Base-by-base conservation (phyloP, 2,329 filamentous ascomycete species). In the Talaromyces marneffei region DNA sequence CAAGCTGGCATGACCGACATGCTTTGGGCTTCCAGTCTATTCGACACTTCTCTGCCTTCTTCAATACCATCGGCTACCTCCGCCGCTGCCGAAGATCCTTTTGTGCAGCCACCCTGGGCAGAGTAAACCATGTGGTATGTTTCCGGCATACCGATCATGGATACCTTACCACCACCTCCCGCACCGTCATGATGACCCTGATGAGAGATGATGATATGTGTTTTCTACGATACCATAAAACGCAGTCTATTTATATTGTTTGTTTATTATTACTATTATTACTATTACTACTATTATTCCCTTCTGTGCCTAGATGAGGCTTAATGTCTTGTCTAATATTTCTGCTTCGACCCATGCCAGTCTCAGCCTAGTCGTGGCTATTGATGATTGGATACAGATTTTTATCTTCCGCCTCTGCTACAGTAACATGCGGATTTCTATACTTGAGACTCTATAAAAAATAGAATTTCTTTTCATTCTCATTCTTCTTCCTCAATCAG, bases 131-230 rank as follows among this genome's bases (percentile, higher is more conserved):
- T 42, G 50, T 57, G n/a, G 46, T 35, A 20, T 52, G 54, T 23
- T n/a, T 48, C 29, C 18, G 10, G 29, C 48, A 33, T 20, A 52
- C 46, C 33, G 66, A 60, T 65, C 60, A 68, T 67, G 66, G 68
- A 72, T 55, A 70, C 68, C 67, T 69, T 71, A 72, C 75, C 71
- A 75, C 72, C 70, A 63, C 61, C 63, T 64, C 61, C 61, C 62
- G 59, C 54, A 57, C 57, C 56, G 62, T 63, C 61, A 54, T 75
- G 63, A 76, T 68, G 73, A 75, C 74, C 71, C 68, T 76, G 74
- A 76, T 75, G 74, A 76, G 74, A 74, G 74, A 76, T 76, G 74
- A 76, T 75, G 74, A 75, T 74, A 72, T 71, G 68, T 72, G 65
- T 66, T 70, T 68, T 71, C 63, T 70, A 57, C 59, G 57, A 63